Percentiles rank a stretch among this genome's conserved stretches.
phyloP scores from a whole-genome alignment of 352 stramenopile species.

The Aphanomyces euteiches region DNA sequence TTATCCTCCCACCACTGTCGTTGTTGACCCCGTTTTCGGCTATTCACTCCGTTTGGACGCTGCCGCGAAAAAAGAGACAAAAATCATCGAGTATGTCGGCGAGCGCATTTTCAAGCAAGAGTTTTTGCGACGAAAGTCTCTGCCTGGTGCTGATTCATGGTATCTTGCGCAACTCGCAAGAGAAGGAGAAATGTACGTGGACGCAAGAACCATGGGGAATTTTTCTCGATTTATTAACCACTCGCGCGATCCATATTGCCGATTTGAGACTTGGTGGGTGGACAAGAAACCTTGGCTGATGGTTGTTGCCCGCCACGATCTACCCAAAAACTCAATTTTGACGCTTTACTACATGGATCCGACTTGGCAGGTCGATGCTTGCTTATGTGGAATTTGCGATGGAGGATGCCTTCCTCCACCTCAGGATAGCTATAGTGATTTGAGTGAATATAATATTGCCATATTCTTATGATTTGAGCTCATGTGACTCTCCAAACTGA shows the following conservation, averaged over 20 bases:
- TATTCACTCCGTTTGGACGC: background rate
- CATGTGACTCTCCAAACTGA: too few relatives aligned
- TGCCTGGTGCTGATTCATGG: background rate
- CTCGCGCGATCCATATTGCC: background rate
- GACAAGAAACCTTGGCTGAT: conserved; percentile 1
- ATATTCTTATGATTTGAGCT: too few relatives aligned
- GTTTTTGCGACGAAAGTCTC: background rate
- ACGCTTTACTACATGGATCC: background rate
- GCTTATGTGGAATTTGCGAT: background rate
- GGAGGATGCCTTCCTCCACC: too few relatives aligned
- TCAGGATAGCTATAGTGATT: too few relatives aligned
- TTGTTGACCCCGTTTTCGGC: background rate
- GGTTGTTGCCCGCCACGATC: background rate
- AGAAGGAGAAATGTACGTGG: background rate
- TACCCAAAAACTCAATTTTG: background rate
- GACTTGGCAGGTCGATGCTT: background rate
- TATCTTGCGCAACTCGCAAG: background rate
- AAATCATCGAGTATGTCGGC: conserved; percentile 10
- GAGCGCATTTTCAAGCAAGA: conserved; percentile 1
- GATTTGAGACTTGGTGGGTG: background rate
- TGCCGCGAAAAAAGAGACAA: background rate
- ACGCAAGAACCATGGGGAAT: background rate
- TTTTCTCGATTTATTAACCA: conserved; percentile 1
- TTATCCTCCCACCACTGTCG: background rate
- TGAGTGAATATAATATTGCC: too few relatives aligned